Evolutionary conservation across 768 basidiomycete species (phyloP).

Genomic region (Panus rudis): DNA sequence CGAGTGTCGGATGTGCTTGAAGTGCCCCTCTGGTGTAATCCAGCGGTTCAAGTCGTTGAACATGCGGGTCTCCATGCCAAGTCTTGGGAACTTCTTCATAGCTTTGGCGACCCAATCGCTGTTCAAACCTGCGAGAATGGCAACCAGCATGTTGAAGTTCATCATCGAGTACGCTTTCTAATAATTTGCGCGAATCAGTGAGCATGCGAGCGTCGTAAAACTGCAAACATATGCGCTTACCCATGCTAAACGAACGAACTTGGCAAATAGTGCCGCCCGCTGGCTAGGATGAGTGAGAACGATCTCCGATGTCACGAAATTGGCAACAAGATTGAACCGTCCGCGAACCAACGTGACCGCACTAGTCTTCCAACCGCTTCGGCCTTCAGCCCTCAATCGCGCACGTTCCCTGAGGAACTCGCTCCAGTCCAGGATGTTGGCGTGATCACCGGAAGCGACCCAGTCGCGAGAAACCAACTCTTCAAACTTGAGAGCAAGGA

Average conservation of each 20-base stretch:
- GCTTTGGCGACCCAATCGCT: slow-evolving; percentile 61
- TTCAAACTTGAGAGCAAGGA: slow-evolving; percentile 79
- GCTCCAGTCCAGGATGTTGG: slow-evolving; percentile 76
- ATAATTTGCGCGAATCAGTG: background rate
- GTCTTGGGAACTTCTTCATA: slow-evolving; percentile 62
- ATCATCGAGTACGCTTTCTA: slow-evolving; percentile 77
- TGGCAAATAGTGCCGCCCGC: slow-evolving; percentile 57
- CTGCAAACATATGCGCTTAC: slow-evolving; percentile 35
- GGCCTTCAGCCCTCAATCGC: slow-evolving; percentile 56
- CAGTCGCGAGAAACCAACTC: slow-evolving; percentile 76
- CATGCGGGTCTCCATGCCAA: slow-evolving; percentile 65
- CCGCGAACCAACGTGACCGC: slow-evolving; percentile 70
- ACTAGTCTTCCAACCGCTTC: slow-evolving; percentile 54
- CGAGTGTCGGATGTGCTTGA: slow-evolving; percentile 64
- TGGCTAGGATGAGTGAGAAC: slow-evolving; percentile 64
- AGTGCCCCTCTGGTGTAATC: slow-evolving; percentile 57
- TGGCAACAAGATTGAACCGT: slow-evolving; percentile 78
- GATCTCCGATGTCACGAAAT: slow-evolving; percentile 77
- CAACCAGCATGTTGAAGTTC: slow-evolving; percentile 75
- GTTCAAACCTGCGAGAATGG: slow-evolving; percentile 71
- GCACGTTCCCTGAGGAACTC: slow-evolving; percentile 73
- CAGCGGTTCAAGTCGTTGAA: slow-evolving; percentile 67
- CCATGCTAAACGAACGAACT: slow-evolving; percentile 83
- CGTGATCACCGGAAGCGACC: slow-evolving; percentile 50
- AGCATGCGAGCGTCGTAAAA: background rate